Conservation (phyloP, 2,329 filamentous ascomycete genomes). For the Hymenoscyphus scutula region DNA sequence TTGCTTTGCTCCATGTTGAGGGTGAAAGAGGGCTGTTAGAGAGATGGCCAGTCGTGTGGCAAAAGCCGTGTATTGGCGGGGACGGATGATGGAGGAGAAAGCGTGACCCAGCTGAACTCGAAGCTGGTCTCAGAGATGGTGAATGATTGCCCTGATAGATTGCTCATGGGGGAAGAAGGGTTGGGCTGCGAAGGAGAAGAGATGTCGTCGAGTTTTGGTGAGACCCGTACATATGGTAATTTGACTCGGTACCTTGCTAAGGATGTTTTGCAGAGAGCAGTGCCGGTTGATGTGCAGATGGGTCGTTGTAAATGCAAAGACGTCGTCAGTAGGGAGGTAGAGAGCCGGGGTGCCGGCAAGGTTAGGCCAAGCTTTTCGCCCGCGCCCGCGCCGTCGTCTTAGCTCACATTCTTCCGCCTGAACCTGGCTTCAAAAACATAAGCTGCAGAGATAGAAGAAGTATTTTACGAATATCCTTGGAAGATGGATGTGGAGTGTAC, state of each 20-base stretch:
- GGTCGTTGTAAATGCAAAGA: constrained; percentile 1
- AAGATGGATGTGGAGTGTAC: background rate
- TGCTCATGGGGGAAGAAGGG: background rate
- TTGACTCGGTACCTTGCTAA: background rate
- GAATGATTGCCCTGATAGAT: background rate
- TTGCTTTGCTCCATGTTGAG: constrained; percentile 19
- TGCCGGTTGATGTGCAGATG: background rate
- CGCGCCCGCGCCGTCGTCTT: background rate
- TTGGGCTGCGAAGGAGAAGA: background rate
- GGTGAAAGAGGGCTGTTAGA: constrained; percentile 21
- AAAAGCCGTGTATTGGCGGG: background rate
- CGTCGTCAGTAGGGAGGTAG: background rate
- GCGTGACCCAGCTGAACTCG: background rate
- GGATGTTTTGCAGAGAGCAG: background rate
- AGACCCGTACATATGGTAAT: background rate
- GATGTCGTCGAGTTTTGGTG: constrained; percentile 1
- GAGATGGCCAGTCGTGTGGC: constrained; percentile 22
- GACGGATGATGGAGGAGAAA: background rate
- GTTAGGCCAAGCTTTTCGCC: background rate
- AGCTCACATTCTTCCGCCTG: background rate
- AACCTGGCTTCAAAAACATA: background rate
- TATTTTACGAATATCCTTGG: background rate
- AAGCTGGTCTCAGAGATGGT: background rate
- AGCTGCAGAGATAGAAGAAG: background rate
- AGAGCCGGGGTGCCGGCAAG: background rate